Base-by-base conservation (phyloP, 1,139 yeast species). In the Wickerhamomyces sp. region DNA sequence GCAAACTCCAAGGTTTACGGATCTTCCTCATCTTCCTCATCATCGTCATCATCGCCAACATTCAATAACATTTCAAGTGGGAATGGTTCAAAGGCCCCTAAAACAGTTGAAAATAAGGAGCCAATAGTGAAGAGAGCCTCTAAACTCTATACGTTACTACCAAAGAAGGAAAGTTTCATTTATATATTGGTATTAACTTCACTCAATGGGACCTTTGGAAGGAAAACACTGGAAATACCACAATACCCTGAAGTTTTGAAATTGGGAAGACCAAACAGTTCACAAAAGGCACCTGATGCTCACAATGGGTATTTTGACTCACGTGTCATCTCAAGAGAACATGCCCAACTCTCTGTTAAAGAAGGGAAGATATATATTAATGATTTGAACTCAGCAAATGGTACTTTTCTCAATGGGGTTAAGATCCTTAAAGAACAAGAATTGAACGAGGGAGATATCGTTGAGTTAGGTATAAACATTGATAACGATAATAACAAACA, bases 231-330 rank as follows among this genome's bases (percentile, higher is more conserved):
- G 34, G 79, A 80, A 27, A 81, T 94, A 8, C 97, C 98, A 1
- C 75, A 78, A 49, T 76, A 73, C 50, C 99, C 99, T 0, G 91
- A 88, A 27, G 83, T 90, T 2, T 68, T 93, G 45, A 88, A 88
- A 59, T 72, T 93, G 27, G 99, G 99, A 1, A 76, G 99, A 45
- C 99, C 87, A 11, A 57, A 84, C 40, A 89, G 86, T 47, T 78
- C 85, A 15, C 84, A 79, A 55, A 79, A 85, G 43, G 76, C 77
- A 52, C 91, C 95, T 10, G 79, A 83, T 46, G 78, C 84, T 8
- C 83, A 86, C 37, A 94, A 94, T 63, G 99, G 99, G 0, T 91
- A 79, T 63, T 93, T 93, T 61, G 99, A 93, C 63, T 89, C 97
- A 9, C 72, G 99, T 36, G 99, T 94, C 13, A 74, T 93, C 43